Conservation (phyloP, 768 basidiomycete genomes). For the Russula compacta region DNA sequence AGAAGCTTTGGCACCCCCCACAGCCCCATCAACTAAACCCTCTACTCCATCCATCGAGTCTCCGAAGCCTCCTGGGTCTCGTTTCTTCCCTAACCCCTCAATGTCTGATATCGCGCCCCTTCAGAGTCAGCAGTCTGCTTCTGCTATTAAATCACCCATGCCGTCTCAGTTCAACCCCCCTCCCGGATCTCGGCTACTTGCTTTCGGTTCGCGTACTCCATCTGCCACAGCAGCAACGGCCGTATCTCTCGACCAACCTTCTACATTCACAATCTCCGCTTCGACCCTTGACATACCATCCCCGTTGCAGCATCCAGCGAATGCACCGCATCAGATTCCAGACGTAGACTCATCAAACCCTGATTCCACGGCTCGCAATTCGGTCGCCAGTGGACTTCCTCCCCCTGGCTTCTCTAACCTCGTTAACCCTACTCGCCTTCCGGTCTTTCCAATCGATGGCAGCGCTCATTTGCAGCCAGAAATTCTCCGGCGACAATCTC, state of each 20-base stretch:
- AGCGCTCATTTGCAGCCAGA: slow-evolving; percentile 1
- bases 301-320: slow-evolving; percentile 15
- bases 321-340: not conserved
- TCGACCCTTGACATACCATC: slow-evolving; percentile 20
- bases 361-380: not conserved
- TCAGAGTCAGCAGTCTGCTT: slow-evolving; percentile 6
- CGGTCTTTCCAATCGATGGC: slow-evolving; percentile 7
- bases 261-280: slow-evolving; percentile 17
- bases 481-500: slow-evolving; percentile 13
- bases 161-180: slow-evolving; percentile 32
- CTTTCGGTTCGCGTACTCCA: slow-evolving; percentile 29
- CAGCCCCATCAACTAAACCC: slow-evolving; percentile 14
- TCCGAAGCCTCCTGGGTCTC: slow-evolving; percentile 27
- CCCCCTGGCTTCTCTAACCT: slow-evolving; percentile 10
- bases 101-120: slow-evolving; percentile 5
- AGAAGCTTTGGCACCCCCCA: not conserved
- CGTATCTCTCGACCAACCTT: slow-evolving; percentile 12
- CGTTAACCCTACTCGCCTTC: not conserved
- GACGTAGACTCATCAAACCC: not conserved
- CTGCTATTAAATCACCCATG: slow-evolving; percentile 21
- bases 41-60: slow-evolving; percentile 16
- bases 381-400: not conserved
- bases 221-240: slow-evolving; percentile 14
- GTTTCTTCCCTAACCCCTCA: slow-evolving; percentile 30
- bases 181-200: slow-evolving; percentile 36